Evolutionary conservation across 148 eudicot species (phyloP), one percentile per base, ranked within the genome.

Genomic region (Rhododendron vialii): DNA sequence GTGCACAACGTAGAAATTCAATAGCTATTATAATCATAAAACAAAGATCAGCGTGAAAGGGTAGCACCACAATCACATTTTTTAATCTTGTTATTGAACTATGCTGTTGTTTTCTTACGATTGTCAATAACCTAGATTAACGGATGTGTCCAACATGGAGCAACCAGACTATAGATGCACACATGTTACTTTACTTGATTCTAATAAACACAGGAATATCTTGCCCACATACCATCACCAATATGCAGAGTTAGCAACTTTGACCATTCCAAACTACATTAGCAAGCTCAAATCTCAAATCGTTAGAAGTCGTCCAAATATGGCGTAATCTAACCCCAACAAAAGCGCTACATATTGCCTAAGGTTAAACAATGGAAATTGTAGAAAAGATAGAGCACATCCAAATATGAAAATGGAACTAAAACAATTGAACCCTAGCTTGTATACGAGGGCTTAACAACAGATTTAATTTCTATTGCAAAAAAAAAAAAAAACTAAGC

Each of bases 141-240:
- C 0, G 17, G 15, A 85, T 41, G 17, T 33, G 6, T 1, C 45
- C 2, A 15, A 43, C 47, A 26, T 30, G 47, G 43, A 48, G 73
- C 35, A 57, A 78, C 51, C 17, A 12, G 50, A 74, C 38, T 63
- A 48, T 30, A 86, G 35, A 73, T 73, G 48, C 48, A 47, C 63
- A 41, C 9, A 38, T 45, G 45, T 30, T 55, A 50, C 48, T 38
- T 61, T 3, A 43, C 35, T 24, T 6, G 18, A 38, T 22, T n/a
- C n/a, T 63, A 88, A 41, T 41, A 86, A 81, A 12, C 57, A 81
- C 75, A 5, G 11, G 22, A 79, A 22, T 20, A 22, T 20, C 61
- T 38, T 18, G 53, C 17, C 30, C 65, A 82, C 90, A 67, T 94
- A 97, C 98, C 99, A 89, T 97, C 99, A 82, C 98, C 99, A 91